Evolutionary conservation across 164 flowering plant genomes (phyloP).

Genomic region (Litsea cubeba): DNA sequence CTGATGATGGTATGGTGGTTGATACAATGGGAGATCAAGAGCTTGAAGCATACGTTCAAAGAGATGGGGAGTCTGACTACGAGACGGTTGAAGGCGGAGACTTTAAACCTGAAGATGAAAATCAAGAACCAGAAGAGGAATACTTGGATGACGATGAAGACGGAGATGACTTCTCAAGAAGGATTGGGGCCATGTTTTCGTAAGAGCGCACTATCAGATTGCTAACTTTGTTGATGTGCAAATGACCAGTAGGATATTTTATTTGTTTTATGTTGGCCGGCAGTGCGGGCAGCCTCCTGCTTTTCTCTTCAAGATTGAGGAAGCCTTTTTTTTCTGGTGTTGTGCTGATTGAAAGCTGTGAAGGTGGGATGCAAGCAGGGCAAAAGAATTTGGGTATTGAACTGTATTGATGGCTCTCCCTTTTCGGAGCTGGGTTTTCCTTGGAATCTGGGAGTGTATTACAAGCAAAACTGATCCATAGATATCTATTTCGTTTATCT

Average conservation of each 20-base stretch:
- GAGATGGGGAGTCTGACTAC: conserved; percentile 50
- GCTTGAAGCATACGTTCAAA: conserved; percentile 35
- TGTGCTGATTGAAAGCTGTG: neutral
- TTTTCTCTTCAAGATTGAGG: neutral
- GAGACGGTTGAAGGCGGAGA: conserved; percentile 51
- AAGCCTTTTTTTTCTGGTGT: neutral
- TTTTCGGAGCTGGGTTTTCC: neutral
- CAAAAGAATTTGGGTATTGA: neutral
- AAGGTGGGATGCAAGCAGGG: neutral
- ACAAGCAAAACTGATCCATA: conserved; percentile 7
- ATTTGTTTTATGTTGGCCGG: neutral
- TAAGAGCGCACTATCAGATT: conserved; percentile 4
- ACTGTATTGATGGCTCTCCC: neutral
- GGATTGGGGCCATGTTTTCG: conserved; percentile 51
- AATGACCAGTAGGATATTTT: neutral
- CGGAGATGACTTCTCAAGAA: conserved; percentile 81
- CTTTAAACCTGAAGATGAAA: conserved; percentile 48
- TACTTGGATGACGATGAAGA: conserved; percentile 57
- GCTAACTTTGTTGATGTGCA: neutral
- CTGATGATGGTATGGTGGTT: conserved; percentile 27
- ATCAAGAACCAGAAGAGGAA: conserved; percentile 44
- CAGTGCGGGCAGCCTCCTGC: neutral
- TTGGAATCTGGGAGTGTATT: conserved; percentile 3
- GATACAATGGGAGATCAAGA: conserved; percentile 38
- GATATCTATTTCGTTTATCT: conserved; percentile 8